Conservation (phyloP, 345 rosid genomes). For the Eucalyptus pauciflora region DNA sequence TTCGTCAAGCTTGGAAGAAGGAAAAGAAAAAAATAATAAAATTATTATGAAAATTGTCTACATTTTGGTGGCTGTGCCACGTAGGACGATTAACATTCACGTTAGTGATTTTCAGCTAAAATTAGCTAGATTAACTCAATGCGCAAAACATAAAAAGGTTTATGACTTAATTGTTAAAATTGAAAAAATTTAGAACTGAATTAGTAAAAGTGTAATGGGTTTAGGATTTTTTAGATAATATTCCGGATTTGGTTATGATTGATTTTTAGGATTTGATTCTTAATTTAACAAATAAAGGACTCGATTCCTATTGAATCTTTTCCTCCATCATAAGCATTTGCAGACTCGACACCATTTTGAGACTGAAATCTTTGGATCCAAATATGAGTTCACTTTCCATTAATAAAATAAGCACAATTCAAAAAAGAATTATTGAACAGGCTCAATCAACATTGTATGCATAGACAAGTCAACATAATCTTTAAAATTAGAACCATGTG, state of each 20-base stretch:
- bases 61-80: rapidly evolving
- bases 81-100: rapidly evolving
- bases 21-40: no score
- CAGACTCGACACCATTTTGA: neutral
- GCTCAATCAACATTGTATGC: neutral
- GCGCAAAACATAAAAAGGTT: rapidly evolving
- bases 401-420: neutral
- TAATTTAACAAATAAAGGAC: neutral
- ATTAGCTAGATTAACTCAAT: rapidly evolving
- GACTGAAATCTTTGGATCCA: neutral
- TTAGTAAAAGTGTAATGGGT: no score
- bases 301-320: neutral
- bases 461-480: neutral
- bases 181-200: rapidly evolving
- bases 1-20: no score
- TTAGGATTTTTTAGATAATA: neutral
- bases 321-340: neutral
- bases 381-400: neutral
- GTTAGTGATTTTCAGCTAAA: no score
- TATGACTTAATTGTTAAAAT: no score
- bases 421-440: neutral
- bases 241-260: neutral
- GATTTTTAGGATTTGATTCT: neutral
- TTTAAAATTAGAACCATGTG: neutral
- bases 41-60: no score